Evolutionary conservation across 257 asterid species (phyloP), one percentile per base, ranked within the genome.

Genomic region (Solanum clarkiae): DNA sequence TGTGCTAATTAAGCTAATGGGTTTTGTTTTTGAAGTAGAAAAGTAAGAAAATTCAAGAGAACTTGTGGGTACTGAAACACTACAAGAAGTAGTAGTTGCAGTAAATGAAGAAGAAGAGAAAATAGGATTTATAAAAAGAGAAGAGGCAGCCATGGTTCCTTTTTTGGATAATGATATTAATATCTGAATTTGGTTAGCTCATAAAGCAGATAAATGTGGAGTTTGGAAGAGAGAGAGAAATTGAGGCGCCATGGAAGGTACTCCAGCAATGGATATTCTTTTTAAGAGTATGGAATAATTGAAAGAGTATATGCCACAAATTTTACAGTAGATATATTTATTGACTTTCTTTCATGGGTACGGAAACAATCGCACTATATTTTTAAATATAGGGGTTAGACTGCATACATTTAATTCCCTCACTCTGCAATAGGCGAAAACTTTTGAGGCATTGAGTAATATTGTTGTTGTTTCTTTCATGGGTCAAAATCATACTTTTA

Each of bases 91-190:
- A 11, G 62, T 55, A 53, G 17, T 18, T 53, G 56, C 56, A 53
- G 56, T 13, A 53, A 53, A 53, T 22, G 70, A 74, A 59, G 89
- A 84, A 12, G 89, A 51, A 15, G 90, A 72, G 84, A 89, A 85
- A 82, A 91, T 44, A 13, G 90, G 88, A 84, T 87, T 88, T 86
- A 87, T 84, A 86, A 92, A 90, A 86, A 92, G 89, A 90, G 92
- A 90, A 85, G 88, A 68, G 88, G 88, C 51, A 92, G 93, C 91
- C 91, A 85, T 89, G 63, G 70, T 84, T 29, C 32, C 32, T 66
- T 70, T 1, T 66, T 57, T 55, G 70, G 72, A 10, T 22, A 83
- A 66, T 62, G 88, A 66, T 84, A 81, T 60, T 60, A 83, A 88
- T 62, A 82, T 80, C 56, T 53, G 49, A 53, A 53, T 68, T 53